phyloP scores from a whole-genome alignment of 352 stramenopile genomes.

The Globisporangium nagaii region DNA sequence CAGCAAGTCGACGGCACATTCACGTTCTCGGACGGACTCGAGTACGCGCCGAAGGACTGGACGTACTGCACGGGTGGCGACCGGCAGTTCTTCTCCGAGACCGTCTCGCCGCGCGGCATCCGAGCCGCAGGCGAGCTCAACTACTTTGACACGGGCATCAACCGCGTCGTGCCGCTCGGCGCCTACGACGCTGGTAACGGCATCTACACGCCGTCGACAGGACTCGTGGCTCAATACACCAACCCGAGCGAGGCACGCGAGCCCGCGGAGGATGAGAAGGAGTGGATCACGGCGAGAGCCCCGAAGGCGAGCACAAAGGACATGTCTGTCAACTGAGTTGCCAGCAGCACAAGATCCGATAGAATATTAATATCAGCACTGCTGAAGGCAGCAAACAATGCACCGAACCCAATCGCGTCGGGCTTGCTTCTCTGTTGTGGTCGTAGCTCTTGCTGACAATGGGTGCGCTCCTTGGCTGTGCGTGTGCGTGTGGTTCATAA shows the following conservation, averaged over 20 bases:
- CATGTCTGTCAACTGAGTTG: slow-evolving; percentile 52
- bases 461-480: background rate
- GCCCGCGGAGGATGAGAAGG: slow-evolving; percentile 39
- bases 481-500: slow-evolving; percentile 2
- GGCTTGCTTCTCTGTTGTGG: background rate
- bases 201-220: slow-evolving; percentile 62
- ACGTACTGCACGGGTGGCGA: slow-evolving; percentile 56
- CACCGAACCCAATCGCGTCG: background rate
- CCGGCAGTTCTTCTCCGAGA: slow-evolving; percentile 69
- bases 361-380: background rate
- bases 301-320: slow-evolving; percentile 72
- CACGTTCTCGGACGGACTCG: slow-evolving; percentile 69
- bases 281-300: slow-evolving; percentile 54
- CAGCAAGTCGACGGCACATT: slow-evolving; percentile 74
- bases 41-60: slow-evolving; percentile 60
- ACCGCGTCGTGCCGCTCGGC: slow-evolving; percentile 56
- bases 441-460: too few species aligned
- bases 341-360: too few species aligned
- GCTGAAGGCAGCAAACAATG: background rate
- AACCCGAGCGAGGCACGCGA: slow-evolving; percentile 50
- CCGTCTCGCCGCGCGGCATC: slow-evolving; percentile 44
- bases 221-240: slow-evolving; percentile 41
- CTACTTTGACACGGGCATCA: slow-evolving; percentile 67
- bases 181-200: slow-evolving; percentile 75
- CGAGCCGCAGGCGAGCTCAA: slow-evolving; percentile 50